phyloP scores from a whole-genome alignment of 352 stramenopile species.

The Globisporangium megalacanthum region DNA sequence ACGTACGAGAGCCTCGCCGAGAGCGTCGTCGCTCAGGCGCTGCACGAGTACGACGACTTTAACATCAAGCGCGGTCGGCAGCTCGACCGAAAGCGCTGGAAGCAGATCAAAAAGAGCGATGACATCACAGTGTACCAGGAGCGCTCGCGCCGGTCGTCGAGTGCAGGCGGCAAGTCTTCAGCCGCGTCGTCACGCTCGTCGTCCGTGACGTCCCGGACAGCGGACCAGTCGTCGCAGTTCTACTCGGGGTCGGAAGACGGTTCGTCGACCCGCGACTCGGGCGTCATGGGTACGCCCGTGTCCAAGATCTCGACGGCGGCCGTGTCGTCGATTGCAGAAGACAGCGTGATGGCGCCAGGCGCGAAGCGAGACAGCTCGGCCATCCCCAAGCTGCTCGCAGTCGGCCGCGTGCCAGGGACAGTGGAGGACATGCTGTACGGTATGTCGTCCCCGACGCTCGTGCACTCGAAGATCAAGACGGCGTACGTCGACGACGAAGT shows the following conservation, averaged over 20 bases:
- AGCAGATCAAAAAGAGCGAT: conserved; percentile 26
- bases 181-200: neutral
- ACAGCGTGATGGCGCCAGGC: neutral
- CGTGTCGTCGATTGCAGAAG: neutral
- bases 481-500: conserved; percentile 34
- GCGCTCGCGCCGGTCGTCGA: too few relatives aligned
- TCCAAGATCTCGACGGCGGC: neutral
- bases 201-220: neutral
- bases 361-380: neutral
- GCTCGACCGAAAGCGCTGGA: conserved; percentile 35
- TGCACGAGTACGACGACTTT: conserved; percentile 38
- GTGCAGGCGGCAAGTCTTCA: too few relatives aligned
- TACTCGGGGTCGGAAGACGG: neutral
- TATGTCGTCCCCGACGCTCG: conserved; percentile 25
- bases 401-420: conserved; percentile 32
- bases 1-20: conserved; percentile 21
- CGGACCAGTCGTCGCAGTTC: too few relatives aligned
- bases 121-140: conserved; percentile 17
- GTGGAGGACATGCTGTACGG: conserved; percentile 57
- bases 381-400: conserved; percentile 28
- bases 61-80: conserved; percentile 16
- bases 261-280: neutral
- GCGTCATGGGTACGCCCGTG: neutral
- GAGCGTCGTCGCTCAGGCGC: conserved; percentile 24
- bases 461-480: conserved; percentile 24